Conservation (phyloP, 192 early-diverging fungal genomes). For the Allomyces javanicus region DNA sequence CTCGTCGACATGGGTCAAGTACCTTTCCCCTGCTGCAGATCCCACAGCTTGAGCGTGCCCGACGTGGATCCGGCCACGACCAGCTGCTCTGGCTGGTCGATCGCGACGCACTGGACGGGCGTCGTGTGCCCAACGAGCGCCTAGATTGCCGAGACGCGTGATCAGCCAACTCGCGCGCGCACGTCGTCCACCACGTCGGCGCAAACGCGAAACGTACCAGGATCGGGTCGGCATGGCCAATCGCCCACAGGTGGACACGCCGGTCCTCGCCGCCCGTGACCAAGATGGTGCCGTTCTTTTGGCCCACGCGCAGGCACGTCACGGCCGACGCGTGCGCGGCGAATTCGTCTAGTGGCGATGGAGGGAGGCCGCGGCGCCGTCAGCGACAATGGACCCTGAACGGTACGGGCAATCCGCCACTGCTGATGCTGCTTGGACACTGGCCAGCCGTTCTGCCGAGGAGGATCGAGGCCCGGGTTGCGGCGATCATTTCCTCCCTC, state of each 20-base stretch:
- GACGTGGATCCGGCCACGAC: conserved; percentile 25
- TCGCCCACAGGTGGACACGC: conserved; percentile 31
- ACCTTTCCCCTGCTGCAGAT: conserved; percentile 37
- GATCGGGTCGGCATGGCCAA: conserved; percentile 23
- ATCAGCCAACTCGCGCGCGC: not conserved
- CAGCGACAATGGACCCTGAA: too few relatives aligned
- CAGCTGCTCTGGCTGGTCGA: conserved; percentile 41
- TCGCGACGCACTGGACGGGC: conserved; percentile 23
- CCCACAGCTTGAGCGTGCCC: conserved; percentile 40
- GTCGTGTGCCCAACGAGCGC: conserved; percentile 21
- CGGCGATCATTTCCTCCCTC: too few relatives aligned
- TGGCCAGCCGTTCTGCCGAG: too few relatives aligned
- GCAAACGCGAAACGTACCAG: conserved; percentile 15
- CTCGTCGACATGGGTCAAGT: not conserved
- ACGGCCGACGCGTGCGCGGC: conserved; percentile 19
- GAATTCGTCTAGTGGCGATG: conserved; percentile 7
- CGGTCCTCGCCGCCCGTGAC: conserved; percentile 37
- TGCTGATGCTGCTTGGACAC: too few relatives aligned
- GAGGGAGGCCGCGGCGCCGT: too few relatives aligned
- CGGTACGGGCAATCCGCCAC: too few relatives aligned
- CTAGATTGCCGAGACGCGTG: conserved; percentile 4
- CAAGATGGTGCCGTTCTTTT: conserved; percentile 30
- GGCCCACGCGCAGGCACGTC: conserved; percentile 28
- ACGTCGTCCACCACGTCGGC: too few relatives aligned
- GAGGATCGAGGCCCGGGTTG: too few relatives aligned